Conservation (phyloP, 306 rosid species). For the Pterocarpus macrocarpus region DNA sequence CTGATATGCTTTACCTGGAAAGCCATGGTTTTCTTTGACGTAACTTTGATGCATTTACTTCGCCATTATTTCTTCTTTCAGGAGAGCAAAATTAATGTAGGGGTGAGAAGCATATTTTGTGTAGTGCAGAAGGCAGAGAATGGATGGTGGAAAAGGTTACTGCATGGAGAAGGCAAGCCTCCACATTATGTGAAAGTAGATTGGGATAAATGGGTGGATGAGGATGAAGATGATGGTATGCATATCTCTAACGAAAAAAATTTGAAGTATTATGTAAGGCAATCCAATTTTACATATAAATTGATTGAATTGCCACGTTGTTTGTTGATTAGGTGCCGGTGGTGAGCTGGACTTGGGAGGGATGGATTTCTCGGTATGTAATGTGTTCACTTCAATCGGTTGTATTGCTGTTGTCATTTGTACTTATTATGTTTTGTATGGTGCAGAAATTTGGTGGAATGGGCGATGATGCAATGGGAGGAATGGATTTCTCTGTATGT, state of each 20-base stretch:
- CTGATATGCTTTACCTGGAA: neutral
- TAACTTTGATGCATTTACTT: neutral
- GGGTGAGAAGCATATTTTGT: conserved; percentile 79
- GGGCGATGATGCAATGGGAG: conserved; percentile 69
- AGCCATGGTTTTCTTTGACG: neutral
- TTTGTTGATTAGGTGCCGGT: conserved; percentile 43
- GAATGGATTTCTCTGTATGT: conserved; percentile 98
- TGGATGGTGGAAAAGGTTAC: conserved; percentile 87
- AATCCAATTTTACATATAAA: neutral
- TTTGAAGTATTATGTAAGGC: neutral
- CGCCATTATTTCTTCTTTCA: conserved; percentile 33
- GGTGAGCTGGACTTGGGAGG: conserved; percentile 83
- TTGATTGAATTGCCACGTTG: conserved; percentile 8
- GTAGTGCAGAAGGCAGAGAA: conserved; percentile 87
- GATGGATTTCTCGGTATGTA: conserved; percentile 97
- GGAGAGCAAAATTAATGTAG: conserved; percentile 92
- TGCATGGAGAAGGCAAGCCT: conserved; percentile 78
- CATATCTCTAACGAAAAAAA: neutral
- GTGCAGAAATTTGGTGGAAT: conserved; percentile 81
- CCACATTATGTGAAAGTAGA: conserved; percentile 94
- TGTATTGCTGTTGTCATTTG: neutral
- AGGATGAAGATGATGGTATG: conserved; percentile 82
- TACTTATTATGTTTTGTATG: conserved; percentile 22
- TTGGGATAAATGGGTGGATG: conserved; percentile 99
- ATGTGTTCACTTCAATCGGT: conserved; percentile 9